phyloP scores from a whole-genome alignment of 495 filamentous ascomycete species.

The Xanthoparmelia taractica region DNA sequence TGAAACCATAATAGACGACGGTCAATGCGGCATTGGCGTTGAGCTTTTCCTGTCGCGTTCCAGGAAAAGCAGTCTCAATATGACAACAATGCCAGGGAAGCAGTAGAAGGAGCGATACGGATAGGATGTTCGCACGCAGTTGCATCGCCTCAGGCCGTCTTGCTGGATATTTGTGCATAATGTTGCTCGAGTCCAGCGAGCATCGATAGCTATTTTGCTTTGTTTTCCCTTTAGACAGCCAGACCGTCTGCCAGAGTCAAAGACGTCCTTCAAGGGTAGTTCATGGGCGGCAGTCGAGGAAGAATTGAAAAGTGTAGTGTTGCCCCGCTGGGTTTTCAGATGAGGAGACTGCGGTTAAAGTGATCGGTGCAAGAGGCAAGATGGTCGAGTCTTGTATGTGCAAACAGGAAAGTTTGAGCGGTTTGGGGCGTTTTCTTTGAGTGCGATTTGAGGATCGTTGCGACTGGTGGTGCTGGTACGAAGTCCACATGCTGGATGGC shows the following conservation, averaged over 20 bases:
- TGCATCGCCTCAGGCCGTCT: neutral
- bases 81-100: neutral
- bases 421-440: neutral
- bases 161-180: neutral
- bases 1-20: neutral
- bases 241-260: too few relatives aligned
- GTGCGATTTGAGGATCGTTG: neutral
- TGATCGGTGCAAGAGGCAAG: neutral
- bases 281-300: neutral
- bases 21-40: neutral
- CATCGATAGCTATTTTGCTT: neutral
- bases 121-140: neutral
- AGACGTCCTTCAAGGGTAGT: neutral
- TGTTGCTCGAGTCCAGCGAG: neutral
- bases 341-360: neutral
- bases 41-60: neutral
- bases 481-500: neutral
- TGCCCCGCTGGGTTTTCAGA: neutral
- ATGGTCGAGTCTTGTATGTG: neutral
- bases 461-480: neutral
- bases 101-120: neutral
- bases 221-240: neutral
- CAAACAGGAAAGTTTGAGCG: neutral
- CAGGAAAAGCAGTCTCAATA: neutral
- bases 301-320: neutral